A percentile compares a stretch with the other conserved stretches of the same genome.
Conservation (phyloP, 306 rosid species). For the Citrullus mucosospermus region DNA sequence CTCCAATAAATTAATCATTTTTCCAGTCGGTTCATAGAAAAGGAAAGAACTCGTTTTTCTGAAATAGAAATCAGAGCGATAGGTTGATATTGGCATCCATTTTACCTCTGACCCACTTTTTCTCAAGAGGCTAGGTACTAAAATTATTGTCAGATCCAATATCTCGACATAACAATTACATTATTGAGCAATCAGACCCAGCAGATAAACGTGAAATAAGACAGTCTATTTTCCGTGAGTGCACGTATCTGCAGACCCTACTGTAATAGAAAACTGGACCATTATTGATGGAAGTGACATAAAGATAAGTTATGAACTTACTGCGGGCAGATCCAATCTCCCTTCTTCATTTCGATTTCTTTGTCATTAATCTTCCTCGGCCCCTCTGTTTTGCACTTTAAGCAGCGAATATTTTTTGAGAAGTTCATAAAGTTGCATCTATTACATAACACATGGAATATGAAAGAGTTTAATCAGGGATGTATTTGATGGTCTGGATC, state of each 20-base stretch:
- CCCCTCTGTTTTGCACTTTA: constrained; percentile 56
- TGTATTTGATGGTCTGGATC: neutral
- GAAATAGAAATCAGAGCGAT: neutral
- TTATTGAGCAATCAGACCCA: neutral
- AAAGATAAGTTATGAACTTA: constrained; percentile 18
- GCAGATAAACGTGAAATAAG: neutral
- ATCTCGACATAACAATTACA: neutral
- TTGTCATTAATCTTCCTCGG: constrained; percentile 20
- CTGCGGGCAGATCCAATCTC: constrained; percentile 86
- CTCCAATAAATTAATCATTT: neutral
- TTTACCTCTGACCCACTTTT: neutral
- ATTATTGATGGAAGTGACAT: neutral
- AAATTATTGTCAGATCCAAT: neutral
- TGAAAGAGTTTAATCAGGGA: neutral
- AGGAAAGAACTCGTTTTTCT: neutral
- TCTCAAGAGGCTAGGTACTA: neutral
- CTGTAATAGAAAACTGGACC: neutral
- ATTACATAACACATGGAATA: constrained; percentile 24
- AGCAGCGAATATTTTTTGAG: constrained; percentile 50
- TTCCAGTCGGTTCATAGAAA: neutral
- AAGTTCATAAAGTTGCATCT: constrained; percentile 83
- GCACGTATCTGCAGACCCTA: neutral
- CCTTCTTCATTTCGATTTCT: constrained; percentile 50
- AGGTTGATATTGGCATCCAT: neutral
- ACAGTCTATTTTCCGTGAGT: neutral